Evolutionary conservation across 768 basidiomycete species (phyloP), one percentile per base, ranked within the genome.

Genomic region (Flagelloscypha sp.): DNA sequence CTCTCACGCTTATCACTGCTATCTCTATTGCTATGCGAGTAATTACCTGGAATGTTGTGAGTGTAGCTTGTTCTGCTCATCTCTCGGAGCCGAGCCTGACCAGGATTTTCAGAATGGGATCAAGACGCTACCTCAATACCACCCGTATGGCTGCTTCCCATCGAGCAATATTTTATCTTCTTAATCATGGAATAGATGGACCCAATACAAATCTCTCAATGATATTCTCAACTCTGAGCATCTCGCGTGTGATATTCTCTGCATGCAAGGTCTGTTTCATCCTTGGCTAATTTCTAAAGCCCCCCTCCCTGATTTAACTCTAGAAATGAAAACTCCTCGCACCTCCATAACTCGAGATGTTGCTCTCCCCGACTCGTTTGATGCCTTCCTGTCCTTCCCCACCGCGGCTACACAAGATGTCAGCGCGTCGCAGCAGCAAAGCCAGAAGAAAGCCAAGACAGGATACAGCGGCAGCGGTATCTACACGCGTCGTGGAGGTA

Each of bases 401-500:
- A 42, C 62, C 43, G n/a, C n/a, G n/a, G n/a, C n/a, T n/a, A n/a
- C n/a, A n/a, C n/a, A n/a, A n/a, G n/a, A n/a, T n/a, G n/a, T n/a
- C n/a, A n/a, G n/a, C n/a, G n/a, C n/a, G n/a, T n/a, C n/a, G n/a
- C n/a, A n/a, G n/a, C n/a, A n/a, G n/a, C n/a, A n/a, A n/a, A n/a
- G n/a, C n/a, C n/a, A n/a, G n/a, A n/a, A n/a, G n/a, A n/a, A n/a
- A n/a, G 63, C 59, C 35, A 89, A 83, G 55, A 66, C 76, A 0
- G 95, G 95, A 7, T 97, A 98, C 49, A 93, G 90, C 38, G 95
- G 95, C 19, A 90, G 94, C 6, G 88, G 82, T 2, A 79, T 87
- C 4, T 98, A 92, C 57, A 78, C 84, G 18, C 76, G 84, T 44
- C 60, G 70, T 7, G 52, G 61, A 13, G 62, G 59, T 3, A 62